These are phyloP conservation scores for Kodamaea sp. DNA, from an alignment of 1,139 yeast species.

Conservation along the genomic window DNA sequence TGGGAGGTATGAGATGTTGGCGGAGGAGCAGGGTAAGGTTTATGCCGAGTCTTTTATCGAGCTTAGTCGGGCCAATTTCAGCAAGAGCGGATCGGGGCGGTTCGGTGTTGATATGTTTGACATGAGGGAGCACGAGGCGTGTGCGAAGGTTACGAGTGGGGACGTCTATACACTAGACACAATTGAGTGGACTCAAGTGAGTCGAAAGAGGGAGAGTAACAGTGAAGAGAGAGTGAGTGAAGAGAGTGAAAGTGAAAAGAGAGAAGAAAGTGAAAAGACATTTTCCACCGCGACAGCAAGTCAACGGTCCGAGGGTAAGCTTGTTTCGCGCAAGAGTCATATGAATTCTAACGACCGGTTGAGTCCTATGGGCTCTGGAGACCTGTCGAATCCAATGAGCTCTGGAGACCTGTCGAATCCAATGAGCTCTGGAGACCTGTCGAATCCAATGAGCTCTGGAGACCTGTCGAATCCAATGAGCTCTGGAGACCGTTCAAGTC, in stretches of 20 bases:
- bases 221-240: neutral
- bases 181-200: constrained; percentile 27
- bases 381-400: too few species aligned
- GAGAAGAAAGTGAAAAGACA: constrained; percentile 2
- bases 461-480: too few species aligned
- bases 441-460: too few species aligned
- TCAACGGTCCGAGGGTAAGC: too few species aligned
- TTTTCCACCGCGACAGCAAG: too few species aligned
- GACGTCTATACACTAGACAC: constrained; percentile 24
- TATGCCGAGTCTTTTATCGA: constrained; percentile 33
- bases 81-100: constrained; percentile 18
- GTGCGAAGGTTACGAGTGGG: constrained; percentile 14
- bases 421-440: too few species aligned
- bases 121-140: constrained; percentile 28
- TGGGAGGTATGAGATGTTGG: constrained; percentile 27
- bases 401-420: too few species aligned
- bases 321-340: too few species aligned
- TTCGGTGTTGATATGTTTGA: constrained; percentile 27
- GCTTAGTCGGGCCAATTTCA: constrained; percentile 39
- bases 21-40: constrained; percentile 18
- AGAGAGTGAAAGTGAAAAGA: neutral
- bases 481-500: too few species aligned
- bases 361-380: too few species aligned
- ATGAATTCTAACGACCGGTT: too few species aligned
- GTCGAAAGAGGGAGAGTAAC: neutral